Evolutionary conservation across 2,329 filamentous ascomycete species (phyloP), one percentile per base, ranked within the genome.

Genomic region (Coniochaeta pulveracea): DNA sequence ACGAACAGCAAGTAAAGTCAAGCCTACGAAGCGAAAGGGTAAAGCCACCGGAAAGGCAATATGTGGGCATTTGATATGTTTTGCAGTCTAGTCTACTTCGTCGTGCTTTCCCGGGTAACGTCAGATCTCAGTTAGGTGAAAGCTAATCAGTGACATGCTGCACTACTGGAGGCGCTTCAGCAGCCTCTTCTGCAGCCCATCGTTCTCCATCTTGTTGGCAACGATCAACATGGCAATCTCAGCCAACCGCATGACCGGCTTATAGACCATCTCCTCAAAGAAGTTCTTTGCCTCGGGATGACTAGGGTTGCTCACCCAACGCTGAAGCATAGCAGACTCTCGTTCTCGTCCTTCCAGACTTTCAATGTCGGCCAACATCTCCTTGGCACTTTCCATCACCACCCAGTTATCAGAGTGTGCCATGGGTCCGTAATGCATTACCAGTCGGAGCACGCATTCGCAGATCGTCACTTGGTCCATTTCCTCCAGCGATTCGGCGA

Each of bases 391-490:
- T 3, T 44, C 45, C 21, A 61, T 45, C 3, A 71, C 51, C 17
- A 57, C 57, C 61, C 67, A 72, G 6, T 61, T 59, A 6, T 57
- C 50, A 5, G 57, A 57, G 39, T 66, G 60, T 4, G 55, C 62
- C 18, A 49, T 42, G 0, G 59, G 58, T 2, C 54, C 59, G 28
- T 62, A 57, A 19, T 57, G 50, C 14, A 63, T 40, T 10, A 67
- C 55, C 43, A 76, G 57, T 23, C 61, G 52, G 34, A 74, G 52
- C 10, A 76, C 46, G 35, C 64, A 63, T 42, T 76, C 68, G 39
- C 64, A 67, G 32, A 73, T 51, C 8, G 63, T 66, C 3, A 69
- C 58, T 39, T 69, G 67, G 36, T 75, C 70, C 8, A 67, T 59
- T 11, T 58, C 55, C 4, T 48, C 46, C 12, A 73, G 43, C 7